A percentile compares a stretch with the other conserved stretches of the same genome.
Evolutionary conservation across 176 grass and related monocot species (phyloP).

Genomic region (Neostapfia colusana): DNA sequence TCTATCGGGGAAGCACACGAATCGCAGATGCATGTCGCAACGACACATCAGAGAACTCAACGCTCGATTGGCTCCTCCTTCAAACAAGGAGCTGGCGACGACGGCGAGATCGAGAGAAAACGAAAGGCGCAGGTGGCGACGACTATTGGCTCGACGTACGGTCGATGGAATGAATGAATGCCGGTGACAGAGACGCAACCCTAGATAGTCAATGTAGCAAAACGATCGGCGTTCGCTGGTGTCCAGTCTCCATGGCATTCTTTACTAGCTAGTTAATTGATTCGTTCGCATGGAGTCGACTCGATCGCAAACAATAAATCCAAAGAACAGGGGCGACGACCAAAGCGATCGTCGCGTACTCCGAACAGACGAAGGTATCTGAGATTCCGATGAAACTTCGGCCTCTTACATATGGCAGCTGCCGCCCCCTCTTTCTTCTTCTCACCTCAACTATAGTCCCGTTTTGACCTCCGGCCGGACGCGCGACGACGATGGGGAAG

Average conservation of each 20-base stretch:
- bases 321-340: conserved; percentile 14
- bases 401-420: conserved; percentile 30
- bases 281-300: background rate
- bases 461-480: conserved; percentile 8
- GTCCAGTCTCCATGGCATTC: background rate
- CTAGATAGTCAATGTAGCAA: background rate
- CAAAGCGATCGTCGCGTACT: background rate
- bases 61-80: background rate
- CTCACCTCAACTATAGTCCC: background rate
- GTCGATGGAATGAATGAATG: background rate
- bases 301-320: conserved; percentile 5
- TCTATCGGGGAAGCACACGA: background rate
- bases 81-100: background rate
- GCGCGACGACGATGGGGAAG: background rate
- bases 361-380: conserved; percentile 24
- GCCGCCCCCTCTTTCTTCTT: background rate
- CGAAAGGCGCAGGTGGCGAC: background rate
- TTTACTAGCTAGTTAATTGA: background rate
- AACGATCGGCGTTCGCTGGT: background rate
- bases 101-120: background rate
- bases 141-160: background rate
- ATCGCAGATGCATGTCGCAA: conserved; percentile 10
- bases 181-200: background rate
- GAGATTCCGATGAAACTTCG: conserved; percentile 40
- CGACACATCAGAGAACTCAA: background rate